Evolutionary conservation across 345 rosid species (phyloP), one percentile per base, ranked within the genome.

Genomic region (Citrus glauca): DNA sequence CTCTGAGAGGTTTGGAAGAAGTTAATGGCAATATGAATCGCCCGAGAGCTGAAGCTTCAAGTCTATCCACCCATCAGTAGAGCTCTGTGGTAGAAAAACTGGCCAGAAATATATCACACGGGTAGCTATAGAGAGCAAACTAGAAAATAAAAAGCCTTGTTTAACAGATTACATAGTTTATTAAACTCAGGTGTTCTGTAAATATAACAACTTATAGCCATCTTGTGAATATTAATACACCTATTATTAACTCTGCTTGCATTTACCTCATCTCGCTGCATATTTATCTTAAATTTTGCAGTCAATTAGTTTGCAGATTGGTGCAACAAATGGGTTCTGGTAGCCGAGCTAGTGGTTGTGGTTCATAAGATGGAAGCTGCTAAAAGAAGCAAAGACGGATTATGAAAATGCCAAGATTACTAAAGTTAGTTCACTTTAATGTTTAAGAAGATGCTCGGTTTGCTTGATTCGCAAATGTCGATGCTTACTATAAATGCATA

Each of bases 1-100:
- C 98, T 37, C 33, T 73, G 69, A 87, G 85, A 72, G 83, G 80
- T 66, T 20, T 56, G 30, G 92, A 90, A 2, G 84, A 76, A 22
- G 75, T 71, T 64, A 73, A 65, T 30, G 71, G 81, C 68, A 70
- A 66, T 53, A 35, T 27, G 56, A 83, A 74, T 76, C 84, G 72
- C 61, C 81, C 74, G 40, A 71, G 81, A 78, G 87, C 84, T 66
- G 92, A 85, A 61, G 56, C 88, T 67, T 79, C 86, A 37, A 86
- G 78, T 68, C 80, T 65, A 60, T 80, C 81, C 30, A 76, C 72
- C 56, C 20, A 69, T 74, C 73, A 76, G 32, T 78, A 77, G 56
- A 77, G 56, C 56, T 69, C 35, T 25, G 27, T 25, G 33, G 62
- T 22, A 48, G 50, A 19, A 79, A 4, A 25, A 3, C 7, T 59